Conservation (phyloP, 768 basidiomycete species). For the Tricholoma sp. region DNA sequence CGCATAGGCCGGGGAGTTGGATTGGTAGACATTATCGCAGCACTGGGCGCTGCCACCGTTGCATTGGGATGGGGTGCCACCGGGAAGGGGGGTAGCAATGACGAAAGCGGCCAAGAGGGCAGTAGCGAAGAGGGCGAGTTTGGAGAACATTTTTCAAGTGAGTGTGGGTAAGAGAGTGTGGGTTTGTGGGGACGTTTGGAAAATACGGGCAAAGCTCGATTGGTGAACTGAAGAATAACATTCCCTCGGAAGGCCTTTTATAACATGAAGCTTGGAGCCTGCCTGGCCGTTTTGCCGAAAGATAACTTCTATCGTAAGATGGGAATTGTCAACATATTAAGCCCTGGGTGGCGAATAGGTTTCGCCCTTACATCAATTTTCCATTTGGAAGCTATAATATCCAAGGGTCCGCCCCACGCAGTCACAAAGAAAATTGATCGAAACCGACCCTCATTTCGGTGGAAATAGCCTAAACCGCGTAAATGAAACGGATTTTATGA, state of each 20-base stretch:
- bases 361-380: not conserved
- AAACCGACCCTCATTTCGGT: not conserved
- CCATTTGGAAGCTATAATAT: not conserved
- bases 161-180: not conserved
- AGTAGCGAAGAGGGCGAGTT: not conserved
- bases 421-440: not conserved
- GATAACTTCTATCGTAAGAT: too few relatives aligned
- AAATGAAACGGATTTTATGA: not conserved
- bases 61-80: not conserved
- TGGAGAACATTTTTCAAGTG: constrained; percentile 1
- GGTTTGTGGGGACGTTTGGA: too few relatives aligned
- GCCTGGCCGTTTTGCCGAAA: too few relatives aligned
- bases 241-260: too few relatives aligned
- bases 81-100: not conserved
- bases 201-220: not conserved
- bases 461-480: not conserved
- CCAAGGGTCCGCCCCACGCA: not conserved
- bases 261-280: too few relatives aligned
- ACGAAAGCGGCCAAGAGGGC: not conserved
- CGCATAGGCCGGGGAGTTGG: not conserved
- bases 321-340: too few relatives aligned
- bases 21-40: not conserved
- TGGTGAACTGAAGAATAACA: not conserved
- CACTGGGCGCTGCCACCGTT: not conserved
- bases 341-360: too few relatives aligned